Evolutionary conservation across 2,329 filamentous ascomycete species (phyloP), one percentile per base, ranked within the genome.

Genomic region (Fusarium dimerum): DNA sequence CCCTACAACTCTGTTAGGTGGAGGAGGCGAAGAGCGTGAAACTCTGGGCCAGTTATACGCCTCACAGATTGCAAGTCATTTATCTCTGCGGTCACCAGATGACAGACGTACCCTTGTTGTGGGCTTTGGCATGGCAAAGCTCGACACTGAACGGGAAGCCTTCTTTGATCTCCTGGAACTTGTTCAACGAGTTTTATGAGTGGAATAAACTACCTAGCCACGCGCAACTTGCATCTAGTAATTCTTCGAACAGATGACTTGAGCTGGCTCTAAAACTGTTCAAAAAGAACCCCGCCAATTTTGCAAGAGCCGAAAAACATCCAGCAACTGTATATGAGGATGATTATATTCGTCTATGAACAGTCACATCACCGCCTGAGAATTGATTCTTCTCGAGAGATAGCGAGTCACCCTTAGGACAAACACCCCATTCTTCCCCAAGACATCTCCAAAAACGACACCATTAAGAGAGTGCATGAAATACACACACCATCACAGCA

Each of bases 1-100:
- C 0, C 90, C 94, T 1, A 93, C 86, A 38, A 96, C 92, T 0
- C 76, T 99, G 3, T 79, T 99, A 1, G 94, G 94, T 3, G 92
- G 88, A 10, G 91, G 92, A 43, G 85, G 87, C 32, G 80, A 87
- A 47, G 86, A 89, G 43, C 82, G 92, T 41, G 92, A 97, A 66
- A 90, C 88, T 0, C 72, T 95, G 6, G 93, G 91, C 1, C 92
- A 97, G 70, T 83, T 97, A 2, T 88, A 95, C 66, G 92, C 92
- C 3, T 90, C 90, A 41, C 93, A 97, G 66, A 87, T 97, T 60
- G 94, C 88, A 6, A 95, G 87, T 65, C 83, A 88, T 39, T 82
- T 99, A 53, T 80, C 86, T 16, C 83, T 87, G 54, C 86, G 86
- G 57, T 80, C 89, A 47, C 85, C 90, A 1, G 78, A 85, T 43